A percentile compares a stretch with the other conserved stretches of the same genome.
phyloP scores from a whole-genome alignment of 2,329 filamentous ascomycete species.

The Pseudogymnoascus destructans region DNA sequence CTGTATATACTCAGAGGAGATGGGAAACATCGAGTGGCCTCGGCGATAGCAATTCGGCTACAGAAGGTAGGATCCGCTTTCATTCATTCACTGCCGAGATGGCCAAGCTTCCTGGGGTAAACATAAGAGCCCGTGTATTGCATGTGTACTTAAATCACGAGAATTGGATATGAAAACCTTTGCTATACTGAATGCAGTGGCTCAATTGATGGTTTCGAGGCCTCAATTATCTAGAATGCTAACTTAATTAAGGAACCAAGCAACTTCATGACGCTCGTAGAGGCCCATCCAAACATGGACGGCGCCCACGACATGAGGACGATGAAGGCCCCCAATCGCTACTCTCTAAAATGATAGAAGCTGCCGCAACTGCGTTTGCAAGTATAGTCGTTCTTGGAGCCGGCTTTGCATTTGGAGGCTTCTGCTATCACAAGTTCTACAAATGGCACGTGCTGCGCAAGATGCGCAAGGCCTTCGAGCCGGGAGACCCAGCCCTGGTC shows the following conservation, averaged over 20 bases:
- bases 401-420: slow-evolving; percentile 54
- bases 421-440: slow-evolving; percentile 71
- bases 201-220: background rate
- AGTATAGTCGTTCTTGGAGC: slow-evolving; percentile 59
- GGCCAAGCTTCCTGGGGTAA: background rate
- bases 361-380: slow-evolving; percentile 62
- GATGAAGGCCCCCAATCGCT: slow-evolving; percentile 16
- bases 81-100: background rate
- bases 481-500: slow-evolving; percentile 80
- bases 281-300: slow-evolving; percentile 3
- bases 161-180: background rate
- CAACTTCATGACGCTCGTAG: slow-evolving; percentile 7
- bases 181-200: background rate
- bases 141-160: background rate
- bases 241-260: background rate
- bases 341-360: slow-evolving; percentile 52
- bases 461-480: slow-evolving; percentile 82
- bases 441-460: slow-evolving; percentile 85
- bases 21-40: slow-evolving; percentile 7
- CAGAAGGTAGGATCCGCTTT: background rate
- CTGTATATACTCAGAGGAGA: background rate
- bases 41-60: slow-evolving; percentile 4
- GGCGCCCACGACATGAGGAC: background rate
- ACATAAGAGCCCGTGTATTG: background rate
- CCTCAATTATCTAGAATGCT: background rate